Percentiles rank a stretch among this genome's conserved stretches.
These are phyloP conservation scores for Biscogniauxia marginata DNA, from an alignment of 2,329 filamentous ascomycete genomes.

Conservation along the genomic window DNA sequence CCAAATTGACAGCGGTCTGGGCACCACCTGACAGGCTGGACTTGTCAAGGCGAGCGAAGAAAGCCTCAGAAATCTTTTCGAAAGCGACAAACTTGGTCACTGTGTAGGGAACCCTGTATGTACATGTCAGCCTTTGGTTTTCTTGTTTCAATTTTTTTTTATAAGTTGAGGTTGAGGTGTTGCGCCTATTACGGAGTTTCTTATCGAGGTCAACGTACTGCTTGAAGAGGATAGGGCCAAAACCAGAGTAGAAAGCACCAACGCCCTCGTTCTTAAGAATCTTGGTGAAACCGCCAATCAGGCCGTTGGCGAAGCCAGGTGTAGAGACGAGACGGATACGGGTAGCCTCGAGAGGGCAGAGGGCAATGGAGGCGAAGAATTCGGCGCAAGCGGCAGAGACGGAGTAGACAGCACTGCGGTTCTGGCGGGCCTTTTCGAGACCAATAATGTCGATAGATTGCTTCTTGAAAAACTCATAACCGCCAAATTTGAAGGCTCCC, in stretches of 20 bases:
- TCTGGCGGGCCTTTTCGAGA: conserved; percentile 62
- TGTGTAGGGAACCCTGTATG: conserved; percentile 68
- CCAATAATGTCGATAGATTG: conserved; percentile 69
- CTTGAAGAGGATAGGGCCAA: conserved; percentile 71
- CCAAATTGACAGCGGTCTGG: conserved; percentile 71
- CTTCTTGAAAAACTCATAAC: conserved; percentile 82
- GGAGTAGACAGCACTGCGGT: conserved; percentile 67
- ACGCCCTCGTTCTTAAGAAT: conserved; percentile 68
- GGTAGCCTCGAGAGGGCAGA: conserved; percentile 75
- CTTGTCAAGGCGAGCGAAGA: conserved; percentile 65
- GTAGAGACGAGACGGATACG: conserved; percentile 75
- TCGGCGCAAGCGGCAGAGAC: conserved; percentile 53
- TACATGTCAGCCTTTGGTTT: too few species aligned
- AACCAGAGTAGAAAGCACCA: conserved; percentile 73
- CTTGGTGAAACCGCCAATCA: conserved; percentile 67
- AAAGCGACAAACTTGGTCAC: conserved; percentile 81
- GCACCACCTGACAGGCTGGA: conserved; percentile 53
- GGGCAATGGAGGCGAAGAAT: conserved; percentile 62
- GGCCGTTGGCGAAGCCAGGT: conserved; percentile 67
- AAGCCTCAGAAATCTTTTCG: conserved; percentile 69
- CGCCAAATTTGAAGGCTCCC: conserved; percentile 78
- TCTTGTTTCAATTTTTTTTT: too few species aligned
- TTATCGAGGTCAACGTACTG: conserved; percentile 51
- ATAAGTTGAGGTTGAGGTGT: too few species aligned
- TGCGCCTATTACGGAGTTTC: too few species aligned